Percentiles rank a stretch among this genome's conserved stretches.
These are phyloP conservation scores for Cyphellophora attinorum DNA, from an alignment of 2,329 filamentous ascomycete genomes.

Conservation along the genomic window DNA sequence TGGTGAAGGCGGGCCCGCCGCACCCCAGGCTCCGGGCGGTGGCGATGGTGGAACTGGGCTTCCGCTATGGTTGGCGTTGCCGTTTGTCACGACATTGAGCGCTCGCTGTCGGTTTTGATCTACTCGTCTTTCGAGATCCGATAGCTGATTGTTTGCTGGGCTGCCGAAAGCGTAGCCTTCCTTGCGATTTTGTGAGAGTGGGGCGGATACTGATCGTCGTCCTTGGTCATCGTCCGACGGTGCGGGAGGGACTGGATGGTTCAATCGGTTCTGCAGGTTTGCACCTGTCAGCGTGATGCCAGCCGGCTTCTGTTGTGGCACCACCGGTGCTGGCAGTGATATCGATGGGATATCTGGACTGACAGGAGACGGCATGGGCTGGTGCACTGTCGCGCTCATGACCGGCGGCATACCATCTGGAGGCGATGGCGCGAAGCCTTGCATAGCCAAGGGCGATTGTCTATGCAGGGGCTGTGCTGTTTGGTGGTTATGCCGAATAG, in stretches of 20 bases:
- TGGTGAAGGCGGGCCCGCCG: slow-evolving; percentile 12
- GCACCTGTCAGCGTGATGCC: slow-evolving; percentile 20
- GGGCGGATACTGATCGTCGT: background rate
- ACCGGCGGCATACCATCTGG: slow-evolving; percentile 4
- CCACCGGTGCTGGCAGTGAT: too few species aligned
- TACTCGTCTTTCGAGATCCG: slow-evolving; percentile 12
- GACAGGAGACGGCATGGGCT: slow-evolving; percentile 1
- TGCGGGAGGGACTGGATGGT: slow-evolving; percentile 23
- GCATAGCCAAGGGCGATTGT: background rate
- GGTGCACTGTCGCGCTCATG: background rate
- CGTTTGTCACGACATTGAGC: background rate
- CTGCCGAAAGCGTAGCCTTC: slow-evolving; percentile 3
- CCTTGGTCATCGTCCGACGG: slow-evolving; percentile 6
- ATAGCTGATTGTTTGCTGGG: slow-evolving; percentile 14
- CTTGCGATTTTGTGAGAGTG: slow-evolving; percentile 1
- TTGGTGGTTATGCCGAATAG: background rate
- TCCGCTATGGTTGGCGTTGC: background rate
- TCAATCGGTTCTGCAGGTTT: slow-evolving; percentile 22
- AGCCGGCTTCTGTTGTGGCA: background rate
- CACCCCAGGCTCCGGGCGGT: slow-evolving; percentile 13
- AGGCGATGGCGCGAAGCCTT: too few species aligned
- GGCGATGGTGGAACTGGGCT: slow-evolving; percentile 7
- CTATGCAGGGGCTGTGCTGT: background rate
- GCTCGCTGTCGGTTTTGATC: slow-evolving; percentile 3
- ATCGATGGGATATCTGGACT: too few species aligned